These are phyloP conservation scores for Malus sylvestris DNA, from an alignment of 306 rosid species.

Conservation along the genomic window DNA sequence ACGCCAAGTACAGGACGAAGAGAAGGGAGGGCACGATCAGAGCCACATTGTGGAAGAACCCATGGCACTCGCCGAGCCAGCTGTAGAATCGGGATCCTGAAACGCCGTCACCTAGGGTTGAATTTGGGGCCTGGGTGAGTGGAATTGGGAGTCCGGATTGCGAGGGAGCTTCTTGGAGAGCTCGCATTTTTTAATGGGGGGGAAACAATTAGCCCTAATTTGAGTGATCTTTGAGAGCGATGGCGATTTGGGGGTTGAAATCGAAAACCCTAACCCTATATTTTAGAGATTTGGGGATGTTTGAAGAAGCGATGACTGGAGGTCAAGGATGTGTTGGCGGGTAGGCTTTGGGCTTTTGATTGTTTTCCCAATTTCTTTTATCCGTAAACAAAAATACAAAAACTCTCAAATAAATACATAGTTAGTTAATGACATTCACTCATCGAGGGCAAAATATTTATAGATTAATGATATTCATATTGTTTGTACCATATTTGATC, in stretches of 20 bases:
- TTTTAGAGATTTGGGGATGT: not conserved
- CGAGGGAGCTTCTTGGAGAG: slow-evolving; percentile 24
- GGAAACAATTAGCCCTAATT: not conserved
- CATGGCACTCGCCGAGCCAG: slow-evolving; percentile 64
- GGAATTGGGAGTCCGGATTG: slow-evolving; percentile 31
- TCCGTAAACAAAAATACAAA: too few relatives aligned
- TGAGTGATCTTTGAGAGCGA: not conserved
- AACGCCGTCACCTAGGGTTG: slow-evolving; percentile 14
- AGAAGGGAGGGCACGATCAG: slow-evolving; percentile 34
- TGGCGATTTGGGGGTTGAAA: not conserved
- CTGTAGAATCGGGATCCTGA: slow-evolving; percentile 25
- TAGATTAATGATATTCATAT: too few relatives aligned
- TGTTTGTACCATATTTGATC: too few relatives aligned
- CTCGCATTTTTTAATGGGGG: slow-evolving; percentile 21
- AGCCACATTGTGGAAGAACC: slow-evolving; percentile 42
- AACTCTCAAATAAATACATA: too few relatives aligned
- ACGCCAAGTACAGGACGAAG: slow-evolving; percentile 37
- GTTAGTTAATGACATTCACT: too few relatives aligned
- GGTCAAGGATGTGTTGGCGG: not conserved
- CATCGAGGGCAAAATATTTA: too few relatives aligned
- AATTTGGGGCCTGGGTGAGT: slow-evolving; percentile 22
- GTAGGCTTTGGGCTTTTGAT: not conserved
- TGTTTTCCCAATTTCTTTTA: not conserved
- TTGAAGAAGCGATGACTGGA: not conserved
- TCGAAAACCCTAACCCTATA: slow-evolving; percentile 45